Percentiles rank a stretch among this genome's conserved stretches.
These are phyloP conservation scores for Talaromyces sp. DNA, from an alignment of 2,329 filamentous ascomycete species.

Conservation along the genomic window DNA sequence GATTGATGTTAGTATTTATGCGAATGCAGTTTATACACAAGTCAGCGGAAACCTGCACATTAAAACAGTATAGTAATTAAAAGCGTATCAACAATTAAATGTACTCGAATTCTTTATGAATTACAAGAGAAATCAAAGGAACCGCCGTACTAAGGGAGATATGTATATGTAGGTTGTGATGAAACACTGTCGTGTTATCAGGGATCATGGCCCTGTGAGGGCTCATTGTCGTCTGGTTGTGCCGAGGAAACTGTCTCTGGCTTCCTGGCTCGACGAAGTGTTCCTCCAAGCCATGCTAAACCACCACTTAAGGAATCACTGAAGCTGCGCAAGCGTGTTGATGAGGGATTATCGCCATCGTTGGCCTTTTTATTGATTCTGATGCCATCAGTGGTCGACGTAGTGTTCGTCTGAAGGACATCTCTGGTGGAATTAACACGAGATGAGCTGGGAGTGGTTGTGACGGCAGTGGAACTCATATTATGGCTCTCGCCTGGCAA, in stretches of 20 bases:
- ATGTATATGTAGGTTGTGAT: background rate
- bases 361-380: constrained; percentile 8
- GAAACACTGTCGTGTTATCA: background rate
- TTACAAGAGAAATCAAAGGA: background rate
- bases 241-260: background rate
- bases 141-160: background rate
- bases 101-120: background rate
- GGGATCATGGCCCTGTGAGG: background rate
- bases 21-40: background rate
- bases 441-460: constrained; percentile 8
- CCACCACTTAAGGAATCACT: constrained; percentile 33
- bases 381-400: background rate
- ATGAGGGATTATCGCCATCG: constrained; percentile 16
- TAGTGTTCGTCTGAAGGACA: background rate
- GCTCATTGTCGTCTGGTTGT: background rate
- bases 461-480: constrained; percentile 11
- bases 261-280: constrained; percentile 18
- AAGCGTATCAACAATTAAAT: background rate
- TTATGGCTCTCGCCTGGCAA: constrained; percentile 11
- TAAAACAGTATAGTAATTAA: background rate
- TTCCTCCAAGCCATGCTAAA: constrained; percentile 30
- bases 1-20: background rate
- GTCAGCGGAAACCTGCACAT: background rate
- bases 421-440: constrained; percentile 7
- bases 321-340: constrained; percentile 27